Evolutionary conservation across 2,329 filamentous ascomycete species (phyloP).

Genomic region (Monilinia vaccinii-corymbosi): DNA sequence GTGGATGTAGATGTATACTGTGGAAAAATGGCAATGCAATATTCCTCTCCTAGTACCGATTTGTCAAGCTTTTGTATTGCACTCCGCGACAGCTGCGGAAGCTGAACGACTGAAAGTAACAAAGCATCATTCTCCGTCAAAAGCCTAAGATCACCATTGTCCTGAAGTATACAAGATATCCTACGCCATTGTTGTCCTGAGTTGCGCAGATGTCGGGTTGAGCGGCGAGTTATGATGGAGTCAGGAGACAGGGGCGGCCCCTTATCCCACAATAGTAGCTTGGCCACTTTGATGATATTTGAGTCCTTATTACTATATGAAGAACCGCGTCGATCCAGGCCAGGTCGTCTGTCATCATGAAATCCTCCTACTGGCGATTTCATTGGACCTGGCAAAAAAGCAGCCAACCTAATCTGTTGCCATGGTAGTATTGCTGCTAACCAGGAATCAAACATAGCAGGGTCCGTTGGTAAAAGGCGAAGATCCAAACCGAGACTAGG

Average conservation of each 20-base stretch:
- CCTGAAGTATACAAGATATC: conserved; percentile 87
- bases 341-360: conserved; percentile 25
- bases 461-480: conserved; percentile 52
- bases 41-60: conserved; percentile 86
- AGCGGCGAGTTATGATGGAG: conserved; percentile 42
- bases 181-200: conserved; percentile 62
- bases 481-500: conserved; percentile 50
- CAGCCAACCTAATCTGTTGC: conserved; percentile 59
- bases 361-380: conserved; percentile 12
- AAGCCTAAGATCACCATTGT: conserved; percentile 89
- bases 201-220: conserved; percentile 46
- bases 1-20: conserved; percentile 73
- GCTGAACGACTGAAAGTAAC: conserved; percentile 72
- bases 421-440: conserved; percentile 72
- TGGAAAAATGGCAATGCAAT: conserved; percentile 91
- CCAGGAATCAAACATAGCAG: conserved; percentile 68
- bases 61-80: conserved; percentile 84
- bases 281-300: conserved; percentile 90
- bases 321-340: conserved; percentile 34
- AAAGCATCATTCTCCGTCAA: conserved; percentile 78
- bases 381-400: conserved; percentile 16
- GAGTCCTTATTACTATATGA: conserved; percentile 62
- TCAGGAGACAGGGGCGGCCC: conserved; percentile 44
- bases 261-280: conserved; percentile 86
- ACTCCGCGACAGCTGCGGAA: conserved; percentile 81